Percentiles rank a stretch among this genome's conserved stretches.
phyloP scores from a whole-genome alignment of 768 basidiomycete species.

The Podaxis sp. region DNA sequence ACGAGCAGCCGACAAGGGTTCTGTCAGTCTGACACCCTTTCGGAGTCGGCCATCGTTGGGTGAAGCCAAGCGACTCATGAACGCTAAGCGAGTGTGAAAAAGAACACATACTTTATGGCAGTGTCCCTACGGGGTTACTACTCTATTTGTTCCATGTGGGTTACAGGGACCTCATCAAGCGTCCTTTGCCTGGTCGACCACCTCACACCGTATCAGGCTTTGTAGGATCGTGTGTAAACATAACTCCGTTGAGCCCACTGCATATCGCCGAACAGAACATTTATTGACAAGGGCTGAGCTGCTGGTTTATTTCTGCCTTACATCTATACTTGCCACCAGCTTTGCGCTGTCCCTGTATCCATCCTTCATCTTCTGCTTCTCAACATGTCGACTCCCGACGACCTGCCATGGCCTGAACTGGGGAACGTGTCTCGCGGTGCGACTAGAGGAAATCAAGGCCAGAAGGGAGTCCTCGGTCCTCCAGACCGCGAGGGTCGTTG shows the following conservation, averaged over 20 bases:
- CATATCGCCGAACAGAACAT: conserved; percentile 19
- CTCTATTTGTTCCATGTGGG: conserved; percentile 9
- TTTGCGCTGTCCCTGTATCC: conserved; percentile 18
- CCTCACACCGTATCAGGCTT: background rate
- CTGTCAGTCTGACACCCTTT: conserved; percentile 1
- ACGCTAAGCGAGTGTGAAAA: conserved; percentile 13
- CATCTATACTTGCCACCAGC: conserved; percentile 23
- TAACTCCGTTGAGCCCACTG: conserved; percentile 13
- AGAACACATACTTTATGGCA: conserved; percentile 7
- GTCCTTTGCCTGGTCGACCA: background rate
- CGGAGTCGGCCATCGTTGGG: background rate
- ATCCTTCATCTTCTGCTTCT: conserved; percentile 27
- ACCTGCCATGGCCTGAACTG: conserved; percentile 84
- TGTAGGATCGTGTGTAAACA: background rate
- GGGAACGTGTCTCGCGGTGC: conserved; percentile 85
- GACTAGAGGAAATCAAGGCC: conserved; percentile 83
- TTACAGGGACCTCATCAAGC: background rate
- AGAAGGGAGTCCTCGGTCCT: conserved; percentile 74
- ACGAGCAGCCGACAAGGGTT: conserved; percentile 15
- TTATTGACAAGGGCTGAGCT: conserved; percentile 33
- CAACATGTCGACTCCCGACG: conserved; percentile 60
- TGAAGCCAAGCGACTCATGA: conserved; percentile 8
- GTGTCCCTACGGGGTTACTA: conserved; percentile 3
- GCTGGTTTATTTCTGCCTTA: conserved; percentile 29
- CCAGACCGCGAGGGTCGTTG: conserved; percentile 76